Percentiles rank a stretch among this genome's conserved stretches.
Evolutionary conservation across 345 rosid species (phyloP).

Genomic region (Pistacia atlantica): DNA sequence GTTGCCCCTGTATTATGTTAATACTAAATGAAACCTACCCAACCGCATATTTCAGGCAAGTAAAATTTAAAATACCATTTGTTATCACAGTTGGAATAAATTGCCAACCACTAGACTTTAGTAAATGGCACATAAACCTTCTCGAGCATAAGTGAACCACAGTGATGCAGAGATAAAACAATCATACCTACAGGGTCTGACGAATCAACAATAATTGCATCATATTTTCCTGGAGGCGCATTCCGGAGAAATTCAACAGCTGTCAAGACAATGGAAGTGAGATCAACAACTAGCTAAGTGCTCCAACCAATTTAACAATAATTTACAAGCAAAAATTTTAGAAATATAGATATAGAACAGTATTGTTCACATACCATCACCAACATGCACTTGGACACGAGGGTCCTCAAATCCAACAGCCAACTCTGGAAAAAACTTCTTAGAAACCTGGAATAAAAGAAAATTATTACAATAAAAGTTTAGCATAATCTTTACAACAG

Average conservation of each 20-base stretch:
- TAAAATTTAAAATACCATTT: constrained; percentile 3
- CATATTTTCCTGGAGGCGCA: constrained; percentile 75
- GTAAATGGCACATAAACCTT: neutral
- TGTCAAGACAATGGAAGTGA: constrained; percentile 40
- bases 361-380: constrained; percentile 72
- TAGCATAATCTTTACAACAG: neutral
- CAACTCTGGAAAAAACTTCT: constrained; percentile 79
- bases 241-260: constrained; percentile 76
- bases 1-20: neutral
- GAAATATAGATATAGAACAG: neutral
- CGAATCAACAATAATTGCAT: constrained; percentile 92
- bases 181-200: constrained; percentile 93
- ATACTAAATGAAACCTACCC: neutral
- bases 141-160: constrained; percentile 6
- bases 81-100: neutral
- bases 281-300: constrained; percentile 21
- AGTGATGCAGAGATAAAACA: neutral
- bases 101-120: neutral
- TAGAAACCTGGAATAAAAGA: constrained; percentile 59
- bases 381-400: constrained; percentile 85
- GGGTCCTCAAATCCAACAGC: constrained; percentile 93
- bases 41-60: neutral
- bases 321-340: neutral
- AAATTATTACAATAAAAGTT: neutral
- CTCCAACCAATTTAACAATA: constrained; percentile 1